phyloP scores from a whole-genome alignment of 2,329 filamentous ascomycete species.

The Xylariaceae sp. region DNA sequence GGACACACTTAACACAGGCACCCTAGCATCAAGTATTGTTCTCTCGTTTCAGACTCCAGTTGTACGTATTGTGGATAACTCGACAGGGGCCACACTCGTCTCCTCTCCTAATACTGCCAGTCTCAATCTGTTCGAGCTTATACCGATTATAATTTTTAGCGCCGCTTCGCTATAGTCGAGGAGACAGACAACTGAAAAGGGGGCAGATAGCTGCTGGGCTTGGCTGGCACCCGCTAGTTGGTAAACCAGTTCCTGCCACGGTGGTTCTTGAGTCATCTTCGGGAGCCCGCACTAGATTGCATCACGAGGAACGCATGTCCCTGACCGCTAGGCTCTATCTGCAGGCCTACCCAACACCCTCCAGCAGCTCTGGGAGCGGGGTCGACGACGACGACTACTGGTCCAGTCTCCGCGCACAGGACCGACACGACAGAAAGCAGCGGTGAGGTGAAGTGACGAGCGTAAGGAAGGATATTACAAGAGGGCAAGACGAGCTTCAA shows the following conservation, averaged over 20 bases:
- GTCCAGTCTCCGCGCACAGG: conserved; percentile 18
- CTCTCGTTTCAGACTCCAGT: no score
- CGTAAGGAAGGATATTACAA: conserved; percentile 9
- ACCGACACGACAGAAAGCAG: conserved; percentile 22
- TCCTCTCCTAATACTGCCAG: no score
- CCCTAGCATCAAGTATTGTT: no score
- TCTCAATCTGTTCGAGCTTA: no score
- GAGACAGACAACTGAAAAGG: no score
- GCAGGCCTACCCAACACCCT: conserved; percentile 30
- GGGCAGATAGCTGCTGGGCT: no score
- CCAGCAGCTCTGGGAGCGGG: conserved; percentile 20
- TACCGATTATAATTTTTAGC: no score
- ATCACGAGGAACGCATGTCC: conserved; percentile 28
- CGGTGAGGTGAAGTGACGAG: conserved; percentile 27
- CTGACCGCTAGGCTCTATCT: conserved; percentile 28
- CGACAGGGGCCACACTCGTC: no score
- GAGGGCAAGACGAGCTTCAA: conserved; percentile 18
- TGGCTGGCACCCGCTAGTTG: no score
- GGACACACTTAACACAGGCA: no score
- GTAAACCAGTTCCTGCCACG: conserved; percentile 18
- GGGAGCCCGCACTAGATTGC: conserved; percentile 30
- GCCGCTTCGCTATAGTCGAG: no score
- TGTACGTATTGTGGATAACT: no score
- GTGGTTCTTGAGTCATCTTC: conserved; percentile 28
- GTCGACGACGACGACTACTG: conserved; percentile 21